These are phyloP conservation scores for Cyanidiococcus yangmingshanensis DNA, from an alignment of 23 red algal species.

Conservation along the genomic window DNA sequence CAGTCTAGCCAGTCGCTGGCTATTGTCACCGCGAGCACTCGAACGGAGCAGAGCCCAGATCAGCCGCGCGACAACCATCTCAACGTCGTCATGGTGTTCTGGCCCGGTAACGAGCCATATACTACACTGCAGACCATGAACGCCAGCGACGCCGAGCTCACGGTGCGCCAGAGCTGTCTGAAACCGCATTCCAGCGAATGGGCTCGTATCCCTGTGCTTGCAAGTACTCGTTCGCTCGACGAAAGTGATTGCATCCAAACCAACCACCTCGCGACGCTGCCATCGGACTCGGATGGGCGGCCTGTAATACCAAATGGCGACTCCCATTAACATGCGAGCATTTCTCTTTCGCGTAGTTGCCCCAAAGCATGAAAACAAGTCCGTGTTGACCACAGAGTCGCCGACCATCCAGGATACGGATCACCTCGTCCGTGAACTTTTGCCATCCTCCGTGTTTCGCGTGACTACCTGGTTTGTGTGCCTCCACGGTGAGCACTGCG, in stretches of 20 bases:
- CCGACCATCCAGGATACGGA: slow-evolving; percentile 41
- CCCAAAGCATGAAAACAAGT: slow-evolving; percentile 95
- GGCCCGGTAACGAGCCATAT: too few species aligned
- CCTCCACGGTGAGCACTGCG: slow-evolving; percentile 82
- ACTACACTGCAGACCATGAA: too few species aligned
- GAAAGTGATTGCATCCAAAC: slow-evolving; percentile 98
- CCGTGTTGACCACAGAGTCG: slow-evolving; percentile 22
- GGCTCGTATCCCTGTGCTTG: slow-evolving; percentile 28
- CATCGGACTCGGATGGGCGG: slow-evolving; percentile 80
- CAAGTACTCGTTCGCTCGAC: slow-evolving; percentile 64
- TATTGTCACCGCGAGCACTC: too few species aligned
- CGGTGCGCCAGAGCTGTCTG: background rate
- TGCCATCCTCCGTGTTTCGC: slow-evolving; percentile 63
- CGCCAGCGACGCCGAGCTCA: too few species aligned
- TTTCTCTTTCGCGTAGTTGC: slow-evolving; percentile 87
- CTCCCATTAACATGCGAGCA: slow-evolving; percentile 43
- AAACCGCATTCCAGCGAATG: slow-evolving; percentile 40
- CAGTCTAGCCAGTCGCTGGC: too few species aligned
- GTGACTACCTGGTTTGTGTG: slow-evolving; percentile 55
- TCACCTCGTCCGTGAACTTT: slow-evolving; percentile 82
- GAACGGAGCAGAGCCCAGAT: too few species aligned
- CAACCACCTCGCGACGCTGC: slow-evolving; percentile 77
- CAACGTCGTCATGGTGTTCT: too few species aligned
- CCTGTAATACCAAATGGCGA: slow-evolving; percentile 50
- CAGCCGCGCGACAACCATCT: too few species aligned